phyloP scores from a whole-genome alignment of 192 early-diverging fungal genomes.

The Podila verticillata region DNA sequence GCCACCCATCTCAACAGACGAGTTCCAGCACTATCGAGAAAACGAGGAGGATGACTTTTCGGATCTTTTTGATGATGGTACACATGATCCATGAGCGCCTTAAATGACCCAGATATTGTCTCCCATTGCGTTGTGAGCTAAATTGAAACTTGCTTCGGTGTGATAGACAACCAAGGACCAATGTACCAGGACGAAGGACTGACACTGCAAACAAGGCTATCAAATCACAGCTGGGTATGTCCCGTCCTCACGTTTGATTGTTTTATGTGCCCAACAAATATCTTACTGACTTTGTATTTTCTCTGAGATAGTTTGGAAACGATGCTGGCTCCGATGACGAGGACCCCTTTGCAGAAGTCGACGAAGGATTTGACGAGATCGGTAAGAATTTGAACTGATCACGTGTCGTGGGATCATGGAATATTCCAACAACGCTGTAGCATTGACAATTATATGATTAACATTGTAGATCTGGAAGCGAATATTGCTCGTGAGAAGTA shows the following conservation, averaged over 20 bases:
- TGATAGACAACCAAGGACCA: slow-evolving; percentile 16
- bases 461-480: slow-evolving; percentile 53
- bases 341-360: slow-evolving; percentile 59
- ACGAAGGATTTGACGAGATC: slow-evolving; percentile 61
- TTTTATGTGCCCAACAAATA: background rate
- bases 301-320: slow-evolving; percentile 32
- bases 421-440: background rate
- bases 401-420: background rate
- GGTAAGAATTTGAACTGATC: slow-evolving; percentile 25
- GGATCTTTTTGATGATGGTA: slow-evolving; percentile 25
- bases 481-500: slow-evolving; percentile 57
- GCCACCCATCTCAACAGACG: slow-evolving; percentile 12
- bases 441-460: background rate
- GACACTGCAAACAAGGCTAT: slow-evolving; percentile 46
- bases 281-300: background rate
- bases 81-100: too few relatives aligned
- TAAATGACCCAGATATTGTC: too few relatives aligned
- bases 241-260: background rate
- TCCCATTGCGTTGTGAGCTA: too few relatives aligned
- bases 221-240: slow-evolving; percentile 54
- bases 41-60: slow-evolving; percentile 43
- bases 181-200: slow-evolving; percentile 38
- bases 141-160: too few relatives aligned
- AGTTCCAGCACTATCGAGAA: slow-evolving; percentile 36
- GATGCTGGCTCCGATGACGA: slow-evolving; percentile 58